Percentiles rank a stretch among this genome's conserved stretches.
Evolutionary conservation across 129 eudicot genomes (phyloP).

Genomic region (Flaveria sonorensis): DNA sequence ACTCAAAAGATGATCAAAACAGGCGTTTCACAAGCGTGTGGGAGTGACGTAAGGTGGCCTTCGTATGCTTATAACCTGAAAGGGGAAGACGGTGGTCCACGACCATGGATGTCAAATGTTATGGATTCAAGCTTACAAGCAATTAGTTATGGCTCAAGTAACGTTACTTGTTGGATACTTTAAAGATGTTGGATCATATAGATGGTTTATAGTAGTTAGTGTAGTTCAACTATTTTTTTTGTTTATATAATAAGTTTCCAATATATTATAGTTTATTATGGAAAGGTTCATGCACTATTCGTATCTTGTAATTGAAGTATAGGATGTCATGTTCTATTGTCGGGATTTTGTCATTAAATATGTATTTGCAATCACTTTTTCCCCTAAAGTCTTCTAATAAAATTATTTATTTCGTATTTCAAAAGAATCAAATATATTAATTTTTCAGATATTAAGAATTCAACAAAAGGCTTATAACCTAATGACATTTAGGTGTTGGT

Average conservation of each 20-base stretch:
- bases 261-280: not conserved
- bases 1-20: slow-evolving; percentile 54
- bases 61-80: slow-evolving; percentile 82
- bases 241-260: not conserved
- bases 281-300: not conserved
- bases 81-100: slow-evolving; percentile 61
- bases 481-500: too few species aligned
- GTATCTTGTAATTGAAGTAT: not conserved
- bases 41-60: slow-evolving; percentile 62
- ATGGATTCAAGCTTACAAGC: slow-evolving; percentile 64
- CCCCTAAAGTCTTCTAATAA: too few species aligned
- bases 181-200: not conserved
- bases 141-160: slow-evolving; percentile 84
- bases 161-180: slow-evolving; percentile 45
- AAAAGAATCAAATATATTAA: too few species aligned
- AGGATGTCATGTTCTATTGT: not conserved
- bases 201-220: not conserved
- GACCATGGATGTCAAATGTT: slow-evolving; percentile 71
- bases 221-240: not conserved
- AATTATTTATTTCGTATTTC: too few species aligned
- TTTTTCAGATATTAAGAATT: too few species aligned
- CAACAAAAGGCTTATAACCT: too few species aligned
- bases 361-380: too few species aligned
- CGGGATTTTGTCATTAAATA: not conserved
- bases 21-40: slow-evolving; percentile 52